These are phyloP conservation scores for Extremus antarcticus DNA, from an alignment of 495 filamentous ascomycete species.

Conservation along the genomic window DNA sequence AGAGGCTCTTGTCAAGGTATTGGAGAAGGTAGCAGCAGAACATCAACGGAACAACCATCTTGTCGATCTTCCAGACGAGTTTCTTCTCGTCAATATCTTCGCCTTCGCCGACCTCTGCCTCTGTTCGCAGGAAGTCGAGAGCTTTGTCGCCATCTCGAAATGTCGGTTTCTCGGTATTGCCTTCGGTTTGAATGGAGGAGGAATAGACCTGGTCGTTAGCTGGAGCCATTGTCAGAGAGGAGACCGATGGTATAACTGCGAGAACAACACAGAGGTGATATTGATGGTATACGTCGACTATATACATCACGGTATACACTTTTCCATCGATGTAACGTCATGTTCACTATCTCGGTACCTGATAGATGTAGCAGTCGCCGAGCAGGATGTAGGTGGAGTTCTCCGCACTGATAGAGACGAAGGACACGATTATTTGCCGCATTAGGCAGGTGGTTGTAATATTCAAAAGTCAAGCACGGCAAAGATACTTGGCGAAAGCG, in stretches of 20 bases:
- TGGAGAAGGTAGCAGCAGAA: constrained; percentile 21
- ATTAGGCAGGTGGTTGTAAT: not conserved
- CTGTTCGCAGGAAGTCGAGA: not conserved
- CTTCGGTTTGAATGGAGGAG: not conserved
- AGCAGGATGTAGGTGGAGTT: too few species aligned
- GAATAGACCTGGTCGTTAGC: not conserved
- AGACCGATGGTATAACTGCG: too few species aligned
- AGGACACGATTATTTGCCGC: not conserved
- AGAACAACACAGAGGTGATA: too few species aligned
- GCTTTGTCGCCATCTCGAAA: constrained; percentile 3
- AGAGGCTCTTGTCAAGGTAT: constrained; percentile 22
- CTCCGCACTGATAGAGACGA: not conserved
- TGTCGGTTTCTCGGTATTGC: not conserved
- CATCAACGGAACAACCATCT: constrained; percentile 21
- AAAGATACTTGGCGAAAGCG: not conserved
- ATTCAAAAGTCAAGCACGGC: not conserved
- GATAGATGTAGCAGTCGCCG: not conserved
- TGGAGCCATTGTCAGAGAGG: not conserved
- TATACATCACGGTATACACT: too few species aligned
- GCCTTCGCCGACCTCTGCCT: not conserved
- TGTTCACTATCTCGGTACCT: too few species aligned
- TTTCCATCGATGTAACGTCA: not conserved
- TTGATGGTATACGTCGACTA: too few species aligned
- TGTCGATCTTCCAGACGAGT: constrained; percentile 20
- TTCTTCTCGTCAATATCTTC: constrained; percentile 7